Conservation (phyloP, 306 rosid genomes). For the Lathyrus sativus region DNA sequence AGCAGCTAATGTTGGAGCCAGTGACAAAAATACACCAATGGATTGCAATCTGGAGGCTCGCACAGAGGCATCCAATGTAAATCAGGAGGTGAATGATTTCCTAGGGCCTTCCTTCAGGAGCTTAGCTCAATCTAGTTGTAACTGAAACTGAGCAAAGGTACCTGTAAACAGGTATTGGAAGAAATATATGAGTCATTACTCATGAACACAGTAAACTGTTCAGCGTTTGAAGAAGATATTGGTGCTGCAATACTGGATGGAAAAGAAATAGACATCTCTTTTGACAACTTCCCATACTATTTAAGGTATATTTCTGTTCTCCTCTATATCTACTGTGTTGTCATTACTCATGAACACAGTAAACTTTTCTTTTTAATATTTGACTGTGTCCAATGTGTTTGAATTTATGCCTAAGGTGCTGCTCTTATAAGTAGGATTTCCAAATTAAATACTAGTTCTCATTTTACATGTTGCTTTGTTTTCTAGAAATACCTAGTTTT, state of each 20-base stretch:
- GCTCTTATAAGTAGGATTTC: conserved; percentile 1
- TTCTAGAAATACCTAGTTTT: background rate
- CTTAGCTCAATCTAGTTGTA: conserved; percentile 79
- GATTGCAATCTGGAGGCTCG: conserved; percentile 64
- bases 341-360: conserved; percentile 4
- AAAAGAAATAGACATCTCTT: conserved; percentile 68
- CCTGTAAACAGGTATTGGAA: conserved; percentile 96
- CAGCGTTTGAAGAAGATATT: conserved; percentile 72
- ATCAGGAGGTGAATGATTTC: conserved; percentile 76
- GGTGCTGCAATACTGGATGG: conserved; percentile 81
- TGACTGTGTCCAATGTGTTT: conserved; percentile 14
- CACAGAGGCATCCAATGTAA: no score
- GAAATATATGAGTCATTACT: conserved; percentile 31
- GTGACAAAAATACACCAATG: conserved; percentile 55
- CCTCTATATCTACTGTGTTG: conserved; percentile 8
- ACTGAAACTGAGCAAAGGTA: conserved; percentile 94
- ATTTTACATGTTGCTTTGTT: conserved; percentile 14
- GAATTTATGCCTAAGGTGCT: conserved; percentile 13
- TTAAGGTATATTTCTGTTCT: conserved; percentile 63
- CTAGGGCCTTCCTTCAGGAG: conserved; percentile 91
- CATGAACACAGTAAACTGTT: conserved; percentile 30
- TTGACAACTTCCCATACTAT: conserved; percentile 88
- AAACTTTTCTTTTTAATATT: conserved; percentile 10
- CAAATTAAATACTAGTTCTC: conserved; percentile 16
- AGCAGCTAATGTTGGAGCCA: conserved; percentile 65